Base-by-base conservation (phyloP, 768 basidiomycete species). In the Neoboletus brunneissimus region DNA sequence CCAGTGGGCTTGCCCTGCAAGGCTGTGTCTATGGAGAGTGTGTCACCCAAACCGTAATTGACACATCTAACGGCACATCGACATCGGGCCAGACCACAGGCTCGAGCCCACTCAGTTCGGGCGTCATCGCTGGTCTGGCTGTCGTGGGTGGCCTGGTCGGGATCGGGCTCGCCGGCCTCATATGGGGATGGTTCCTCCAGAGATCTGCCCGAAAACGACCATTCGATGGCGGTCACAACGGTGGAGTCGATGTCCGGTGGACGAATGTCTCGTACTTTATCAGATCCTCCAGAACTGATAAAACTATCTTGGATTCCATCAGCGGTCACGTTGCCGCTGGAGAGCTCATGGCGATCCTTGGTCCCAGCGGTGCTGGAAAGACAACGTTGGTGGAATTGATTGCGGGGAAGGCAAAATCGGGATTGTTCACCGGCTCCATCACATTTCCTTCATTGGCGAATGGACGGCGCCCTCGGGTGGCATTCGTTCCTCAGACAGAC, bases 301-400 rank as follows among this genome's bases (percentile, higher is more conserved):
- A 56, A 84, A 85, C 48, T 84, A 79, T 97, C 16, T 75, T 98
- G 40, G 85, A 91, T 64, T 75, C 75, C 40, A 78, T 94, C 31
- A 83, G 73, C 47, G 95, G 94, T 0, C 70, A 72, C 11, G 82
- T 96, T n/a, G 73, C 76, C 3, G 83, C 91, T 0, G 94, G 95
- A 11, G 82, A 89, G 58, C 85, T 97, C 77, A 86, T 93, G 81
- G 91, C 90, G n/a, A 84, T 97, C 53, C 80, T 98, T 4, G 95
- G 95, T 0, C 94, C 95, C 0, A 91, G 89, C 62, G 94, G 94
- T 78, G 91, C 93, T 18, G 94, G 94, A 42, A 96, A 96, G 72
- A 92, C 91, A 0, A 94, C 94, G 0, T 77, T 98, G 37, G 87
- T 97, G 18, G 95, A 98, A 66, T 84, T 97, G 37, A 81, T 98